phyloP scores from a whole-genome alignment of 306 rosid species.

The Hippophae rhamnoides region DNA sequence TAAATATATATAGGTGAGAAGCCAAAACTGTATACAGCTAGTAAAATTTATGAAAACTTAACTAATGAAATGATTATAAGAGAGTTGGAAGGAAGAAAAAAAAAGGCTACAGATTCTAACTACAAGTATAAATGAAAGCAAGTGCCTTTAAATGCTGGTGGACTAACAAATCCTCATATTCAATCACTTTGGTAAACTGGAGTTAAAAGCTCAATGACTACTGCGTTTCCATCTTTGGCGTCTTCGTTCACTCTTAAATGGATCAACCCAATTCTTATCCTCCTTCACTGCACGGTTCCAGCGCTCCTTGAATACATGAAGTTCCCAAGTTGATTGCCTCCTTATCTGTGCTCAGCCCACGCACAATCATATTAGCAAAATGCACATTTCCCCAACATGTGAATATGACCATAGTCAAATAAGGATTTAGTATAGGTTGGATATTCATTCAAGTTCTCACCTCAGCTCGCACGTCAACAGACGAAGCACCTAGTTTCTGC shows the following conservation, averaged over 20 bases:
- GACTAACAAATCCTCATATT: slow-evolving; percentile 1
- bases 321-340: slow-evolving; percentile 93
- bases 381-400: neutral
- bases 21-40: slow-evolving; percentile 8
- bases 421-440: neutral
- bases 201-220: slow-evolving; percentile 5
- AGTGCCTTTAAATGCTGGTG: slow-evolving; percentile 20
- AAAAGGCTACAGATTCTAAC: slow-evolving; percentile 20
- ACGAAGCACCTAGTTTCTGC: slow-evolving; percentile 40
- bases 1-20: too few relatives aligned
- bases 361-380: too few relatives aligned
- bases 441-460: slow-evolving; percentile 31
- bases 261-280: slow-evolving; percentile 73
- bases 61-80: slow-evolving; percentile 40
- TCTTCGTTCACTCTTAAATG: slow-evolving; percentile 36
- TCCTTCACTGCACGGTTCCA: slow-evolving; percentile 63
- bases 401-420: neutral
- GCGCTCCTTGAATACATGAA: slow-evolving; percentile 59
- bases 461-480: slow-evolving; percentile 58
- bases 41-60: slow-evolving; percentile 12
- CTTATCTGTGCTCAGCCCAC: slow-evolving; percentile 42
- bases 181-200: neutral
- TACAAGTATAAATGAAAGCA: slow-evolving; percentile 20
- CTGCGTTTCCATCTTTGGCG: slow-evolving; percentile 23
- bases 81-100: neutral